These are phyloP conservation scores for Geotrichum armillariae DNA, from an alignment of 1,139 yeast species.

Conservation along the genomic window DNA sequence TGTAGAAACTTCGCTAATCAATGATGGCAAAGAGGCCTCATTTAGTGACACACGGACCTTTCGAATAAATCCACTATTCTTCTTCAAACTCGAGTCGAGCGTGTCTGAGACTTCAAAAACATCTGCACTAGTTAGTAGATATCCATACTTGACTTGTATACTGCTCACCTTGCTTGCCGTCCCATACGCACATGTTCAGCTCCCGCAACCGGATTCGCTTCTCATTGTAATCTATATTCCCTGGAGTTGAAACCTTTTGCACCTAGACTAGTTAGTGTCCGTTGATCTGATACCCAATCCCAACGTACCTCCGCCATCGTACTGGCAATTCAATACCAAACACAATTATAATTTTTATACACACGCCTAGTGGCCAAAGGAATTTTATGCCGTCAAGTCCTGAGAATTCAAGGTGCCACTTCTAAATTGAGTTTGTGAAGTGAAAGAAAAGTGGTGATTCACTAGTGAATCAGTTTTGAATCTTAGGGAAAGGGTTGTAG, in stretches of 20 bases:
- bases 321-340: not conserved
- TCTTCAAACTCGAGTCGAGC: conserved; percentile 77
- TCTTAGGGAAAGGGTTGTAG: not conserved
- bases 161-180: conserved; percentile 43
- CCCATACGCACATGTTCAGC: conserved; percentile 56
- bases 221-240: conserved; percentile 15
- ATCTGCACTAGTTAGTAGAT: conserved; percentile 20
- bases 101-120: conserved; percentile 38
- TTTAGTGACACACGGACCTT: conserved; percentile 60
- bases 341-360: no score
- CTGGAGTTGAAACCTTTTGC: conserved; percentile 1
- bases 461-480: not conserved
- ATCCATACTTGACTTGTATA: not conserved
- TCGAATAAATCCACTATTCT: conserved; percentile 79
- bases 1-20: conserved; percentile 61
- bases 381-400: not conserved
- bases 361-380: not conserved
- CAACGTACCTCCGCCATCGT: conserved; percentile 1
- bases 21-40: conserved; percentile 47
- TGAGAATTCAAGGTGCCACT: no score
- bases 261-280: not conserved
- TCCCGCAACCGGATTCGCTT: conserved; percentile 42
- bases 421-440: not conserved
- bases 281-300: not conserved
- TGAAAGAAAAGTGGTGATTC: not conserved